These are phyloP conservation scores for Forsythia viridissima DNA, from an alignment of 257 asterid genomes.

Conservation along the genomic window DNA sequence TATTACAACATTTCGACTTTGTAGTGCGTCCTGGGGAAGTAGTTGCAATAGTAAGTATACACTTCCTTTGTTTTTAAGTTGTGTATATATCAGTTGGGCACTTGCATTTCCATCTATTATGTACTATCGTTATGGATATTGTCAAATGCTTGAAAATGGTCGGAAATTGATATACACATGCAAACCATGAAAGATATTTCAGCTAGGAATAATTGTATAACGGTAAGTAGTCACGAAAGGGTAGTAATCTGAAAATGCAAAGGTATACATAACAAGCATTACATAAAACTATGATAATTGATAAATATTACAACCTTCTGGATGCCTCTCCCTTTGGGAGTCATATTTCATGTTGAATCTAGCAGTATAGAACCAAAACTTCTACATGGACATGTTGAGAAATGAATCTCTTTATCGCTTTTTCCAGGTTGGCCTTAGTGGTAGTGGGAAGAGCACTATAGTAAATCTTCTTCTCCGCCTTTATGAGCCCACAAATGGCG, in stretches of 20 bases:
- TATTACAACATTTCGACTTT: slow-evolving; percentile 63
- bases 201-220: background rate
- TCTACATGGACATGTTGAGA: slow-evolving; percentile 16
- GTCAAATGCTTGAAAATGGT: background rate
- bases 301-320: background rate
- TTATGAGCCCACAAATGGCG: slow-evolving; percentile 88
- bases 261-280: background rate
- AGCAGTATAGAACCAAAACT: background rate
- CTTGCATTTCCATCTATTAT: background rate
- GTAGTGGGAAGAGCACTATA: slow-evolving; percentile 96
- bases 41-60: slow-evolving; percentile 80
- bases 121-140: background rate
- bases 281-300: background rate
- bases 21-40: slow-evolving; percentile 82
- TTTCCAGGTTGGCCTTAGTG: slow-evolving; percentile 90
- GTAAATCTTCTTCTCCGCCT: slow-evolving; percentile 93
- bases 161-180: background rate
- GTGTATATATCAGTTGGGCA: background rate
- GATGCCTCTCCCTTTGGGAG: background rate
- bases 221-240: background rate
- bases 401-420: slow-evolving; percentile 14
- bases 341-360: slow-evolving; percentile 15
- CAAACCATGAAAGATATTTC: background rate
- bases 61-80: background rate
- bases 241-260: background rate